phyloP scores from a whole-genome alignment of 179 eudicot genomes.

The Beta lomatogona region DNA sequence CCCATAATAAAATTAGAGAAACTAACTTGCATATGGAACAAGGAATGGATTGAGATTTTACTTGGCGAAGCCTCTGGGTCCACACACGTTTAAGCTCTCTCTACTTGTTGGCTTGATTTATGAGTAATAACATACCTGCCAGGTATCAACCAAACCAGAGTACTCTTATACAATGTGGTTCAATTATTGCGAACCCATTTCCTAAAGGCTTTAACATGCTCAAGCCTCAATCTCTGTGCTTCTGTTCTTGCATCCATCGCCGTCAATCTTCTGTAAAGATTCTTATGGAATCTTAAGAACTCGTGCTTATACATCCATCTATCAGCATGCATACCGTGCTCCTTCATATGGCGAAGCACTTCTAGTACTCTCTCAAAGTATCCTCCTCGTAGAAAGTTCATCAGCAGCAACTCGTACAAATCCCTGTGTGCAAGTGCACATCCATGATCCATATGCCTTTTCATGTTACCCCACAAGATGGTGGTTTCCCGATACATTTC shows the following conservation, averaged over 20 bases:
- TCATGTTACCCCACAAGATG: conserved; percentile 83
- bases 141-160: neutral
- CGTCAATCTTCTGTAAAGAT: conserved; percentile 67
- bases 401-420: conserved; percentile 62
- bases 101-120: neutral
- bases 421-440: conserved; percentile 50
- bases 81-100: neutral
- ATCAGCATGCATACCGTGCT: conserved; percentile 61
- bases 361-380: conserved; percentile 93
- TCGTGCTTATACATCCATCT: conserved; percentile 66
- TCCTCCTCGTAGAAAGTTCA: conserved; percentile 83
- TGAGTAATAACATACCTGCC: neutral
- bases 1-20: neutral
- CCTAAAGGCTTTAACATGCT: conserved; percentile 72
- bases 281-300: conserved; percentile 65
- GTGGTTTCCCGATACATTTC: conserved; percentile 76
- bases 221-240: conserved; percentile 73
- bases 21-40: conserved; percentile 7
- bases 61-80: neutral
- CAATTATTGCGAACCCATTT: conserved; percentile 49
- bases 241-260: conserved; percentile 63
- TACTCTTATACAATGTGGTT: neutral
- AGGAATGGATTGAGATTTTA: neutral
- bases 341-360: conserved; percentile 61
- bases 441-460: conserved; percentile 51